Evolutionary conservation across 495 filamentous ascomycete species (phyloP).

Genomic region (Mycothermus thermophilus): DNA sequence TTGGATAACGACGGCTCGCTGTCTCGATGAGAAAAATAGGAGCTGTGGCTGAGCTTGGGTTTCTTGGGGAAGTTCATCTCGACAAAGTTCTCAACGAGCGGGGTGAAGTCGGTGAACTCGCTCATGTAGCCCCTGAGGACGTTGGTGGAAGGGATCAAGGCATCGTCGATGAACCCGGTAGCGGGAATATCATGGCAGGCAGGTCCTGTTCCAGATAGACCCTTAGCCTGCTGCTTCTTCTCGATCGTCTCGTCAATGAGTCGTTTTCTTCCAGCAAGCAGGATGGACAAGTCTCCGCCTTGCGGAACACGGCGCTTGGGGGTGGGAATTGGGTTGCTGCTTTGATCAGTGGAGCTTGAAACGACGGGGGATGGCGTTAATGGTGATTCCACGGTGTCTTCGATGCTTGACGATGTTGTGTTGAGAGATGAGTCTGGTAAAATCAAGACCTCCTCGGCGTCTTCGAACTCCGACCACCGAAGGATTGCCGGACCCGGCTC

Average conservation of each 20-base stretch:
- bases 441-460: slow-evolving; percentile 31
- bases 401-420: no score
- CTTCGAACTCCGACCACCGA: slow-evolving; percentile 30
- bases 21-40: slow-evolving; percentile 6
- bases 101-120: slow-evolving; percentile 12
- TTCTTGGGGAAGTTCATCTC: slow-evolving; percentile 25
- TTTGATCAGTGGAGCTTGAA: not conserved
- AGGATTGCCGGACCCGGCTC: slow-evolving; percentile 39
- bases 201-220: not conserved
- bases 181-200: not conserved
- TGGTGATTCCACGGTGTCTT: no score
- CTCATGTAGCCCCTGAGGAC: slow-evolving; percentile 5
- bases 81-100: slow-evolving; percentile 33
- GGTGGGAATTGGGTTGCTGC: not conserved
- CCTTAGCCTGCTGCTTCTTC: not conserved
- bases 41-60: slow-evolving; percentile 16
- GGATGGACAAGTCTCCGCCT: slow-evolving; percentile 7
- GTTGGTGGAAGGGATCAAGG: slow-evolving; percentile 5
- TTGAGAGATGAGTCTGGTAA: not conserved
- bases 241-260: slow-evolving; percentile 6
- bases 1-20: no score
- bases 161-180: not conserved
- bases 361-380: not conserved
- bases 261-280: slow-evolving; percentile 10
- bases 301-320: not conserved